Evolutionary conservation across 2,329 filamentous ascomycete species (phyloP).

Genomic region (Penicillium paneum): DNA sequence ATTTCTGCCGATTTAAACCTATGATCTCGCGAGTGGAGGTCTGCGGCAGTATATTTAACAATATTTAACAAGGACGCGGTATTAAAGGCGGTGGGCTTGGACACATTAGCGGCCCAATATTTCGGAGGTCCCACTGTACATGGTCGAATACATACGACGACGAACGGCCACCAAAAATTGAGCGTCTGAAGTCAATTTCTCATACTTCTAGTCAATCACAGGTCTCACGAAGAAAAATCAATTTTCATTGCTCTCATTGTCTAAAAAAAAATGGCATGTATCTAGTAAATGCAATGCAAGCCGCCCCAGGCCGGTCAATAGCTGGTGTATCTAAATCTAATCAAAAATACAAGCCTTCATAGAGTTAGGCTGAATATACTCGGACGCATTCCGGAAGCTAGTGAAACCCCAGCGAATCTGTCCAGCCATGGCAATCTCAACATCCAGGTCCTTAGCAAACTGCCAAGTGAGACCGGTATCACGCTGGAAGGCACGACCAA

Average conservation of each 20-base stretch:
- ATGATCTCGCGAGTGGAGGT: too few species aligned
- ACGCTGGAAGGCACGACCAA: slow-evolving; percentile 26
- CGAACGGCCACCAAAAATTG: background rate
- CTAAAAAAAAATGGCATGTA: background rate
- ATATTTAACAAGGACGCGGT: too few species aligned
- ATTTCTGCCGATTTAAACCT: too few species aligned
- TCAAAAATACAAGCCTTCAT: slow-evolving; percentile 29
- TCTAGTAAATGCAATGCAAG: slow-evolving; percentile 3
- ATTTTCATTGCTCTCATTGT: background rate
- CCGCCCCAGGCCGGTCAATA: background rate
- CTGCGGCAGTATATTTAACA: too few species aligned
- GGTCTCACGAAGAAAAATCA: background rate
- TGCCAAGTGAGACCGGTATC: slow-evolving; percentile 26
- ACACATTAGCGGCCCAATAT: too few species aligned
- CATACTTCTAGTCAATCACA: background rate
- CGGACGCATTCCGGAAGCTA: slow-evolving; percentile 27
- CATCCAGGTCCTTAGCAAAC: slow-evolving; percentile 30
- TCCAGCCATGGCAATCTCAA: slow-evolving; percentile 31
- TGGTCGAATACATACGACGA: background rate
- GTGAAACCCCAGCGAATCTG: slow-evolving; percentile 35
- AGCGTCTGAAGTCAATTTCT: background rate
- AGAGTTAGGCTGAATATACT: slow-evolving; percentile 27
- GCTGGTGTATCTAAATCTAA: slow-evolving; percentile 14
- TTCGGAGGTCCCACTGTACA: too few species aligned
- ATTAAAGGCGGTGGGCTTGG: too few species aligned